phyloP scores from a whole-genome alignment of 768 basidiomycete genomes.

The Mrakia hoshinonis region DNA sequence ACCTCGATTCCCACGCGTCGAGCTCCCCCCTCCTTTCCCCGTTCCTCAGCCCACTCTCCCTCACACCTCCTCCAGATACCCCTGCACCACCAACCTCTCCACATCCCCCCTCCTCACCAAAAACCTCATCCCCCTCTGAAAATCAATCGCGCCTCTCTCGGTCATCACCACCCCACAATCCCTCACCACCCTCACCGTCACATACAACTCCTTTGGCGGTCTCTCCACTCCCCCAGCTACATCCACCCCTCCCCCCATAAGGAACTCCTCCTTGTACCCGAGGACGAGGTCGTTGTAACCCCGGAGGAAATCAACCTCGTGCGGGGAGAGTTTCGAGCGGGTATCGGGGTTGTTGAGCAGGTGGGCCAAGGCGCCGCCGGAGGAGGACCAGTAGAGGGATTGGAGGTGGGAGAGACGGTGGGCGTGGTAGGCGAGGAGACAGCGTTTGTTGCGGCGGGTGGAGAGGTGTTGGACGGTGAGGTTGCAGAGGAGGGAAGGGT shows the following conservation, averaged over 20 bases:
- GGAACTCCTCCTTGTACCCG: conserved; percentile 71
- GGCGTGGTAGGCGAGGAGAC: conserved; percentile 82
- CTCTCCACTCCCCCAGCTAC: conserved; percentile 66
- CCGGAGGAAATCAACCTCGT: conserved; percentile 75
- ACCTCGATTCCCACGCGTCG: background rate
- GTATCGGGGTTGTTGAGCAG: conserved; percentile 61
- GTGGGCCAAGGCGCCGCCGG: conserved; percentile 74
- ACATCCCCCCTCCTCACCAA: conserved; percentile 81
- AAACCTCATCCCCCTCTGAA: conserved; percentile 74
- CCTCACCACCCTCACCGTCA: conserved; percentile 71
- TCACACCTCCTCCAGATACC: conserved; percentile 76
- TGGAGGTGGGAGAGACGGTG: conserved; percentile 75
- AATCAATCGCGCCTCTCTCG: conserved; percentile 78
- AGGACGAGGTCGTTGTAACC: conserved; percentile 71
- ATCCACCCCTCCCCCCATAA: conserved; percentile 64
- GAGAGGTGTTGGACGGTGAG: conserved; percentile 81
- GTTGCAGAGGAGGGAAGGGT: conserved; percentile 46
- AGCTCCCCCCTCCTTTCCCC: background rate
- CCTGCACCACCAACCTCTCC: conserved; percentile 88
- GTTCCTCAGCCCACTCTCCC: background rate
- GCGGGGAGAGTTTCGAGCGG: conserved; percentile 64
- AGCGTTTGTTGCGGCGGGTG: conserved; percentile 88
- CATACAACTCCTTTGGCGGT: conserved; percentile 83
- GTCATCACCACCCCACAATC: conserved; percentile 91
- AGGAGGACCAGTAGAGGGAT: conserved; percentile 77